Conservation (phyloP, 306 rosid species). For the Rosa persica region DNA sequence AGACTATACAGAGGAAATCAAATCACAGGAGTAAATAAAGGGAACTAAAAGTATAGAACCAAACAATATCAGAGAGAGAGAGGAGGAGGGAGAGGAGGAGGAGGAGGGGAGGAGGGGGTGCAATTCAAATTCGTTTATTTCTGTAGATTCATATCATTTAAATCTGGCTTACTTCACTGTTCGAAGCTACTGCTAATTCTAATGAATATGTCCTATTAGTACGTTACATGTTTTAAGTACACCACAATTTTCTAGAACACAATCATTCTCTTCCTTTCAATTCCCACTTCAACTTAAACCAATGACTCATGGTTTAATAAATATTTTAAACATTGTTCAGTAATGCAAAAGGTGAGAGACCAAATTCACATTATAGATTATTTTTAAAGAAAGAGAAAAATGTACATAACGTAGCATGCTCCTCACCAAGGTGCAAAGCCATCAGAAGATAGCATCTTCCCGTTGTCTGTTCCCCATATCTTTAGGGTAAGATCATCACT, state of each 20-base stretch:
- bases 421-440: slow-evolving; percentile 75
- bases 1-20: too few species aligned
- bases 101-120: background rate
- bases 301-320: background rate
- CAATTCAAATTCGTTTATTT: background rate
- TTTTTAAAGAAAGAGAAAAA: background rate
- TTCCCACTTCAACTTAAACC: background rate
- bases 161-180: background rate
- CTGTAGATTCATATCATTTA: background rate
- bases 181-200: background rate
- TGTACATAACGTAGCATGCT: slow-evolving; percentile 8
- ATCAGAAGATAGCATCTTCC: slow-evolving; percentile 53
- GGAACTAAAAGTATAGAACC: background rate
- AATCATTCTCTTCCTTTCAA: background rate
- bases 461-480: slow-evolving; percentile 76
- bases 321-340: background rate
- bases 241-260: background rate
- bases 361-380: slow-evolving; percentile 9
- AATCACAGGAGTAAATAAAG: too few species aligned
- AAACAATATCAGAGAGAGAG: background rate
- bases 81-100: background rate
- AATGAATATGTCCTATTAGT: background rate
- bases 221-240: background rate
- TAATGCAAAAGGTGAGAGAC: background rate
- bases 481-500: slow-evolving; percentile 90